Evolutionary conservation across 306 rosid species (phyloP), one percentile per base, ranked within the genome.

Genomic region (Castanospermum australe): DNA sequence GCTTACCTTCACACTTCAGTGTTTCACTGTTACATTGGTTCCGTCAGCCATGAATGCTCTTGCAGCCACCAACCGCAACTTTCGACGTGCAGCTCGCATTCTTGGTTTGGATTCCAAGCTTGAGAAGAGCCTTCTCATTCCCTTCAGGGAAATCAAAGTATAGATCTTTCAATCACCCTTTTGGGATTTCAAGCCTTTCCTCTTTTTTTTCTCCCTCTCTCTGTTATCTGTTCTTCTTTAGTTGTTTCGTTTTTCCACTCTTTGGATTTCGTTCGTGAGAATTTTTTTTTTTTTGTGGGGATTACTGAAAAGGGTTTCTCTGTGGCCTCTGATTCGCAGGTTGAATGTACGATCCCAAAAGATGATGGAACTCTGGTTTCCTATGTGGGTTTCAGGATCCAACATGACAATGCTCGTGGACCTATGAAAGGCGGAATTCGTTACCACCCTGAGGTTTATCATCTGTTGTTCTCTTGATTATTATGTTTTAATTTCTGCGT

Each of bases 351-450:
- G 32, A 92, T 92, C 59, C 92, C 97, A 1, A 92, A 84, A 59
- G 94, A 89, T 65, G 94, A 89, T 82, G 97, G 94, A 14, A 92
- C 83, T 78, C 77, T 92, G 48, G 94, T 18, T 56, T 88, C 94
- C 1, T 92, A 87, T 67, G 90, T 92, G 17, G 97, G 97, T 36
- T 92, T 88, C 36, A 88, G 97, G 82, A 75, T 92, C 60, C 97
- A 92, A 56, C 97, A 92, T 73, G 97, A 92, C 79, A 92, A 92
- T 84, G 91, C 97, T 78, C 92, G 92, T 59, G 97, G 97, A 32
- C 97, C 97, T 9, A 92, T 92, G 97, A 92, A 89, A 67, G 97
- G 97, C 30, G 97, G 97, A 50, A 89, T 88, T 59, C 92, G 92
- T 18, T 92, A 88, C 81, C 97, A 90, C 56, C 97, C 92, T 8